Conservation (phyloP, 305 asterid genomes). For the Euphrasia arctica region DNA sequence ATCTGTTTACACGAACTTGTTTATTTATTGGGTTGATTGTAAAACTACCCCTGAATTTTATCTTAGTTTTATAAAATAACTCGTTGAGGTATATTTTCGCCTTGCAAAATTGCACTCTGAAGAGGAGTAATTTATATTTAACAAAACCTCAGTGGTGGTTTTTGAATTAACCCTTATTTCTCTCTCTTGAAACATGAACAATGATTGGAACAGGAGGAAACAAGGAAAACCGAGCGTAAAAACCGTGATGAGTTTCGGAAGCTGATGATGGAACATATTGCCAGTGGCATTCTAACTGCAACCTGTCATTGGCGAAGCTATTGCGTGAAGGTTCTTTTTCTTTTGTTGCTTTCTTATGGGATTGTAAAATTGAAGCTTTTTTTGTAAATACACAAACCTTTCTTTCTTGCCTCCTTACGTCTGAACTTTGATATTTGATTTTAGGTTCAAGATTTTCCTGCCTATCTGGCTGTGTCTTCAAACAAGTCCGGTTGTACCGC, state of each 20-base stretch:
- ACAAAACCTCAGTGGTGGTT: too few species aligned
- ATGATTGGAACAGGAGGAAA: constrained; percentile 63
- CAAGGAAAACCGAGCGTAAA: constrained; percentile 79
- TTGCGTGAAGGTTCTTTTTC: constrained; percentile 55
- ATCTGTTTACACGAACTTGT: too few species aligned
- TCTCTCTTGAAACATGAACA: constrained; percentile 6
- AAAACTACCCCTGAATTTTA: too few species aligned
- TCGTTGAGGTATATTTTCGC: too few species aligned
- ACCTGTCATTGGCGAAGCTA: constrained; percentile 88
- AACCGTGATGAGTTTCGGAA: constrained; percentile 97
- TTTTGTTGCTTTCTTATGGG: constrained; percentile 25
- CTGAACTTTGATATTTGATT: constrained; percentile 33
- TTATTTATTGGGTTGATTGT: too few species aligned
- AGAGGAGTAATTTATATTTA: too few species aligned
- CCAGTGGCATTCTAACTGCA: constrained; percentile 60
- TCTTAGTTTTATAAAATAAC: too few species aligned
- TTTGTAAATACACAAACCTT: too few species aligned
- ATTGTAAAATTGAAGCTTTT: not conserved
- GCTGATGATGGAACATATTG: constrained; percentile 91
- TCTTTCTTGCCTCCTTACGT: constrained; percentile 13
- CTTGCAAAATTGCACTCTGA: too few species aligned
- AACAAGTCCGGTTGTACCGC: constrained; percentile 77
- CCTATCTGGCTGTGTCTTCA: constrained; percentile 74
- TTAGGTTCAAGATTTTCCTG: constrained; percentile 84
- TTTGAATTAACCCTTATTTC: not conserved